Evolutionary conservation across 768 basidiomycete species (phyloP).

Genomic region (Suillus subalutaceus): DNA sequence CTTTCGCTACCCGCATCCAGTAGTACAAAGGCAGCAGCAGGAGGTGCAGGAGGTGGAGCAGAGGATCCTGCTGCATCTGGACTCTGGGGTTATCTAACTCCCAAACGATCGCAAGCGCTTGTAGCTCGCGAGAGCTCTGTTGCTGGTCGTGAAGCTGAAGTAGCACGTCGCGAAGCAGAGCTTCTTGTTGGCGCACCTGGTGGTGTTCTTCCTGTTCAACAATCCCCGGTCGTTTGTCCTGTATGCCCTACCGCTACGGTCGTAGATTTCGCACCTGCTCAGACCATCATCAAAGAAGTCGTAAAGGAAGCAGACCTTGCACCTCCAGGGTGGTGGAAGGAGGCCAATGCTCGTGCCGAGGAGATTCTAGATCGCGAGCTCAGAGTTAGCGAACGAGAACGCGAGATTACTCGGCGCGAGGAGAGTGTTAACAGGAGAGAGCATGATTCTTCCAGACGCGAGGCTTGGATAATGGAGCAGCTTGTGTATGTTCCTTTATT

Average conservation of each 20-base stretch:
- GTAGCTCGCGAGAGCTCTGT: slow-evolving; percentile 79
- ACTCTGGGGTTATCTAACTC: slow-evolving; percentile 74
- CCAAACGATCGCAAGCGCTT: slow-evolving; percentile 80
- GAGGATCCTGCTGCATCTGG: slow-evolving; percentile 48
- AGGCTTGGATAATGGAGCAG: slow-evolving; percentile 93
- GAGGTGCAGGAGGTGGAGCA: slow-evolving; percentile 22
- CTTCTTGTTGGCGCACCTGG: slow-evolving; percentile 82
- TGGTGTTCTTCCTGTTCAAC: slow-evolving; percentile 61
- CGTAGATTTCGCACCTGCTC: slow-evolving; percentile 60
- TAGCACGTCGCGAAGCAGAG: slow-evolving; percentile 87
- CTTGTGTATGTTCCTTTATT: slow-evolving; percentile 62
- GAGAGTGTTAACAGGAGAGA: slow-evolving; percentile 85
- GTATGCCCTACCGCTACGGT: slow-evolving; percentile 56
- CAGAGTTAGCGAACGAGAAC: slow-evolving; percentile 82
- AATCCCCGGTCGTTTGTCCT: slow-evolving; percentile 58
- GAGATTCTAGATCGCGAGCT: slow-evolving; percentile 85
- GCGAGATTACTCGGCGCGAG: slow-evolving; percentile 85
- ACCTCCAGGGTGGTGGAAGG: slow-evolving; percentile 79
- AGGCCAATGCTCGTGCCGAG: slow-evolving; percentile 70
- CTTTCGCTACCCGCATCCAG: slow-evolving; percentile 74
- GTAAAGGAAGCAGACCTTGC: slow-evolving; percentile 80
- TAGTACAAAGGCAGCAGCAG: slow-evolving; percentile 27
- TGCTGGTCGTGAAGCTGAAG: slow-evolving; percentile 83
- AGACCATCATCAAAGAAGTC: slow-evolving; percentile 87
- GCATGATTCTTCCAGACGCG: slow-evolving; percentile 84